Evolutionary conservation across 2,329 filamentous ascomycete genomes (phyloP).

Genomic region (Curvularia lunata): DNA sequence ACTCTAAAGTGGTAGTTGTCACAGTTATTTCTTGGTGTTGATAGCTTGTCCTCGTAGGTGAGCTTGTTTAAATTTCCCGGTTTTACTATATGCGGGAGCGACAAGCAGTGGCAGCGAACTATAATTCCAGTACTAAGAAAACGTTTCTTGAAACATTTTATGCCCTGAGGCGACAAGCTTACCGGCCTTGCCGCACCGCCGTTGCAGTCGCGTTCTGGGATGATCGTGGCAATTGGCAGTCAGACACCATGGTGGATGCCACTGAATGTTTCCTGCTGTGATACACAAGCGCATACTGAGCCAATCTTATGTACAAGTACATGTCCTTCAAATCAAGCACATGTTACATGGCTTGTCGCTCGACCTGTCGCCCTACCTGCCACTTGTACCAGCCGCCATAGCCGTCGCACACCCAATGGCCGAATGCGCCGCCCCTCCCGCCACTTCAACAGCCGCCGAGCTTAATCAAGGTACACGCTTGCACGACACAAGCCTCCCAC

Average conservation of each 20-base stretch:
- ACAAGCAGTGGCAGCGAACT: neutral
- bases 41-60: too few species aligned
- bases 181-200: neutral
- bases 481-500: slow-evolving; percentile 18
- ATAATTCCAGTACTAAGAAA: slow-evolving; percentile 11
- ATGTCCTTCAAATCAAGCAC: slow-evolving; percentile 2
- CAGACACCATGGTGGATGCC: slow-evolving; percentile 9
- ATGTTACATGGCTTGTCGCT: neutral
- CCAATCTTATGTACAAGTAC: neutral
- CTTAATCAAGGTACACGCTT: slow-evolving; percentile 2
- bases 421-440: neutral
- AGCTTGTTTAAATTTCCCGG: too few species aligned
- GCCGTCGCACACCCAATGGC: neutral
- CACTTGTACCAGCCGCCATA: slow-evolving; percentile 5
- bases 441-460: slow-evolving; percentile 17
- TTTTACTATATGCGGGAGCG: too few species aligned
- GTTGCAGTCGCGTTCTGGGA: slow-evolving; percentile 2
- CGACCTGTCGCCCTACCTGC: neutral
- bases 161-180: slow-evolving; percentile 9
- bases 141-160: slow-evolving; percentile 16
- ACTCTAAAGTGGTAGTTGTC: too few species aligned
- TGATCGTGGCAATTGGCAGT: slow-evolving; percentile 2
- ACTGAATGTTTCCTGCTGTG: neutral
- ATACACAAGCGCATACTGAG: neutral
- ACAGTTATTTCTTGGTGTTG: too few species aligned